Conservation (phyloP, 2,329 filamentous ascomycete species). For the Fusarium sp. region DNA sequence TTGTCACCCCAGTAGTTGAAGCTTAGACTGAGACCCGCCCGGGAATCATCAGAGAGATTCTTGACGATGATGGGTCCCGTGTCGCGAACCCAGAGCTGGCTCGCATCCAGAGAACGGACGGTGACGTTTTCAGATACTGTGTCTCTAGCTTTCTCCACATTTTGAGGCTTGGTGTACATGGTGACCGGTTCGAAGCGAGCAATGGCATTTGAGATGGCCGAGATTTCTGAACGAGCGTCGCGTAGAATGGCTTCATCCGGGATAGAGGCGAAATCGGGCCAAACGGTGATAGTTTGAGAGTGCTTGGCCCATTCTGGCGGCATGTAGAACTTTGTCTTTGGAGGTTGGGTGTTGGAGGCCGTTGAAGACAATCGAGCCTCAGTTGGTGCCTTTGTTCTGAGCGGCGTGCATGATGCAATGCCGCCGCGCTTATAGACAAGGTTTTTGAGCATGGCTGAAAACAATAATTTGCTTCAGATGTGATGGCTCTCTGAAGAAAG, state of each 20-base stretch:
- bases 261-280: conserved; percentile 19
- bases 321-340: conserved; percentile 6
- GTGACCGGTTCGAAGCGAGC: conserved; percentile 44
- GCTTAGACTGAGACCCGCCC: conserved; percentile 38
- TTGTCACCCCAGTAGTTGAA: conserved; percentile 48
- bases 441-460: not conserved
- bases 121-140: conserved; percentile 15
- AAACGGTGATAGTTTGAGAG: conserved; percentile 25
- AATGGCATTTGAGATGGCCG: conserved; percentile 40
- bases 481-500: not conserved
- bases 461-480: not conserved
- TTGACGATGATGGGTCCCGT: conserved; percentile 42
- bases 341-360: not conserved
- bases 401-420: not conserved
- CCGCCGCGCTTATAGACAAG: not conserved
- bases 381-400: not conserved
- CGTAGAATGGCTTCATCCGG: not conserved
- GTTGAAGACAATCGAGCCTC: not conserved
- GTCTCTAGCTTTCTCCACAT: not conserved
- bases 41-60: not conserved
- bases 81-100: conserved; percentile 47
- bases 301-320: conserved; percentile 30
- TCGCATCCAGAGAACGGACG: conserved; percentile 9
- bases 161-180: conserved; percentile 24
- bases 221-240: conserved; percentile 36